These are phyloP conservation scores for sorghum (Sorghum bicolor) DNA, from an alignment of 176 grass and related monocot species.

Conservation along the genomic window Sorghum_bicolor_NCBIv3 NC_012872.2:42477001-42477500, in stretches of 20 bases:
- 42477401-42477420: background rate
- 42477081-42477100: constrained; percentile 98
- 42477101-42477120: constrained; percentile 71
- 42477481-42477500: background rate
- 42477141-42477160: background rate
- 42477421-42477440: background rate
- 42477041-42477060: constrained; percentile 44
- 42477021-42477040: background rate
- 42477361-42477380: constrained; percentile 85
- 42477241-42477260: constrained; percentile 20
- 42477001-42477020: background rate
- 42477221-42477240: background rate
- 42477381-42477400: background rate
- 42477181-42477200: background rate
- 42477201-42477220: background rate
- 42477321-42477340: constrained; percentile 90
- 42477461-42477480: background rate
- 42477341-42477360: constrained; percentile 96
- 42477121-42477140: constrained; percentile 88
- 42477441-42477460: background rate
- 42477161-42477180: background rate
- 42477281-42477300: constrained; percentile 70
- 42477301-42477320: constrained; percentile 75
- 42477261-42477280: constrained; percentile 99
- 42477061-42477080: constrained; percentile 98